phyloP scores from a whole-genome alignment of 2,329 filamentous ascomycete genomes.

The Aciculosporium take region DNA sequence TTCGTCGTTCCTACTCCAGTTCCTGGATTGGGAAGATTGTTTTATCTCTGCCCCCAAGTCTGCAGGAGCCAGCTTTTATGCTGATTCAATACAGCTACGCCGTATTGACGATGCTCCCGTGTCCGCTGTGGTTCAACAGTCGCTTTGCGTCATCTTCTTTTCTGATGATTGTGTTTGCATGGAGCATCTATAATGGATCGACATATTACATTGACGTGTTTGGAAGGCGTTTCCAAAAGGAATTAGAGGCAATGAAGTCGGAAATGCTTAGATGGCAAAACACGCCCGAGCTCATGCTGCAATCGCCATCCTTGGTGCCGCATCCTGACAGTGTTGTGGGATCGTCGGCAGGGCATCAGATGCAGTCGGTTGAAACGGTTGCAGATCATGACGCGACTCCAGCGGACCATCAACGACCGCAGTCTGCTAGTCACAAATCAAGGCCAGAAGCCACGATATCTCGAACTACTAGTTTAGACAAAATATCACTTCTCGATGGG shows the following conservation, averaged over 20 bases:
- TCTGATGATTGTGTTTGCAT: conserved; percentile 69
- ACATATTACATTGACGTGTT: conserved; percentile 98
- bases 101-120: conserved; percentile 83
- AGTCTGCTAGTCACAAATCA: conserved; percentile 7
- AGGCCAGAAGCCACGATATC: conserved; percentile 10
- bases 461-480: conserved; percentile 28
- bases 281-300: conserved; percentile 32
- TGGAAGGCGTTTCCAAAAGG: conserved; percentile 90
- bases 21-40: conserved; percentile 80
- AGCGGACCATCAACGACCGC: neutral
- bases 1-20: conserved; percentile 80
- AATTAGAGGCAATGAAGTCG: conserved; percentile 74
- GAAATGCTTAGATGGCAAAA: conserved; percentile 84
- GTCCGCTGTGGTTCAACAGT: conserved; percentile 88
- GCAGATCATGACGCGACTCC: neutral
- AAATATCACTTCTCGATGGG: conserved; percentile 44
- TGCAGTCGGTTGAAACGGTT: conserved; percentile 8
- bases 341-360: conserved; percentile 7
- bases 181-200: conserved; percentile 93
- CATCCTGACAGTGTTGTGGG: conserved; percentile 12
- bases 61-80: conserved; percentile 93
- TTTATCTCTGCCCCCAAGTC: conserved; percentile 53
- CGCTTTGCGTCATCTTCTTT: conserved; percentile 66
- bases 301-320: conserved; percentile 21
- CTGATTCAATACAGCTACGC: conserved; percentile 87